phyloP scores from a whole-genome alignment of 1,284 basidiomycete genomes.

The Omphalotus olearius region DNA sequence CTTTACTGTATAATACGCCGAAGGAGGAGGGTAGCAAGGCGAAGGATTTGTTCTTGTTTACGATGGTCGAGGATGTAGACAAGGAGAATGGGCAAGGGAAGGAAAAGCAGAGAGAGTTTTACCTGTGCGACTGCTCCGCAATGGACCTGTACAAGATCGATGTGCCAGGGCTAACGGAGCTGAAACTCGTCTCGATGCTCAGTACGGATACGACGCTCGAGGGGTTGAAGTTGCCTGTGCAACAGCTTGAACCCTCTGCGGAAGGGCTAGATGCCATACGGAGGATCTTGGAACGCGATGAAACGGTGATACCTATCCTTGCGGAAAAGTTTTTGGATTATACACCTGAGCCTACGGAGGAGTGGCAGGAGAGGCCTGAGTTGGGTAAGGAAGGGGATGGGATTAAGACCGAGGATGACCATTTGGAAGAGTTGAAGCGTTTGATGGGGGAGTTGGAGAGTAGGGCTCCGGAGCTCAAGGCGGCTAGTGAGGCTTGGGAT shows the following conservation, averaged over 20 bases:
- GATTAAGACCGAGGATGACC: slow-evolving; percentile 11
- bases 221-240: slow-evolving; percentile 12
- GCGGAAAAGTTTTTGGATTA: slow-evolving; percentile 27
- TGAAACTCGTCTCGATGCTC: slow-evolving; percentile 8
- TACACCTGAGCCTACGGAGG: slow-evolving; percentile 22
- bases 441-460: slow-evolving; percentile 5
- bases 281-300: slow-evolving; percentile 28
- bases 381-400: background rate
- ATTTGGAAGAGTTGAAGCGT: slow-evolving; percentile 11
- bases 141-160: slow-evolving; percentile 12
- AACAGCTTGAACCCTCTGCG: slow-evolving; percentile 17
- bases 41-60: slow-evolving; percentile 14
- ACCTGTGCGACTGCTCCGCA: slow-evolving; percentile 13
- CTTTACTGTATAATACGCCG: slow-evolving; percentile 25
- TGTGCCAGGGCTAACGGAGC: background rate
- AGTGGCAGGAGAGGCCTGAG: slow-evolving; percentile 19
- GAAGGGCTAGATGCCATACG: slow-evolving; percentile 23
- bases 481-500: slow-evolving; percentile 8
- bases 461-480: slow-evolving; percentile 5
- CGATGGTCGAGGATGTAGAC: slow-evolving; percentile 7
- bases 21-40: background rate
- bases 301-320: slow-evolving; percentile 26
- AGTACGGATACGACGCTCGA: background rate
- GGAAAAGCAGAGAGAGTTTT: slow-evolving; percentile 1
- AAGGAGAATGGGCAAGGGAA: background rate